Conservation (phyloP, 805 yeast genomes). For the Schwanniomyces pseudopolymorphus region DNA sequence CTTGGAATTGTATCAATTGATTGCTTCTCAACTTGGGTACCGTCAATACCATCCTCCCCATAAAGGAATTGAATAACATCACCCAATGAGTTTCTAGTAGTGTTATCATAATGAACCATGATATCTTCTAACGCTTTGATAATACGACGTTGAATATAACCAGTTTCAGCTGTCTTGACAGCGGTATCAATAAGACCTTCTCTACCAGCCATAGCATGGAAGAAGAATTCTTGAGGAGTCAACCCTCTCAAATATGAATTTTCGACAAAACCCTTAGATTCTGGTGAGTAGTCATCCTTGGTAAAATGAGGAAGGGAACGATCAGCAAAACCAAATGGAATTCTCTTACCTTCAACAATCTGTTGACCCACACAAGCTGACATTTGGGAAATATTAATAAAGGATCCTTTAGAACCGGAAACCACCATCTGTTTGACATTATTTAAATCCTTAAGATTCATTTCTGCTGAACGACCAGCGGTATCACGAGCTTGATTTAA, state of each 20-base stretch:
- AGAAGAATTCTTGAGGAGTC: constrained; percentile 93
- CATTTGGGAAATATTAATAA: constrained; percentile 98
- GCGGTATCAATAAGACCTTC: constrained; percentile 99
- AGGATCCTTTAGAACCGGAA: constrained; percentile 99
- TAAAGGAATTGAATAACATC: constrained; percentile 93
- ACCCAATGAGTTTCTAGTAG: constrained; percentile 96
- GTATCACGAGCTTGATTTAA: constrained; percentile 98
- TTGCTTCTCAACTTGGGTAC: constrained; percentile 96
- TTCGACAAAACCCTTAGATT: constrained; percentile 95
- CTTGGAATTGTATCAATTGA: constrained; percentile 95
- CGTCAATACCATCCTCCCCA: constrained; percentile 99
- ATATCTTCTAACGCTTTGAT: constrained; percentile 96
- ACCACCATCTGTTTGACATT: constrained; percentile 99
- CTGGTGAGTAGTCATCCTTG: constrained; percentile 97
- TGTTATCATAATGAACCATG: constrained; percentile 97
- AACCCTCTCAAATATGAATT: constrained; percentile 93
- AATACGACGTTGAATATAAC: constrained; percentile 96
- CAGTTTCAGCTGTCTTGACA: constrained; percentile 98
- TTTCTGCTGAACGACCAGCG: constrained; percentile 98
- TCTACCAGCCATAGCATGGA: constrained; percentile 99
- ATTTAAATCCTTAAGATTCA: constrained; percentile 88
- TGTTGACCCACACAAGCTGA: constrained; percentile 99
- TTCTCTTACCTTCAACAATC: constrained; percentile 99
- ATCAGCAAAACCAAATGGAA: constrained; percentile 95
- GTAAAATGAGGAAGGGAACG: constrained; percentile 97